Base-by-base conservation (phyloP, 768 basidiomycete species). In the Boletus edulis region DNA sequence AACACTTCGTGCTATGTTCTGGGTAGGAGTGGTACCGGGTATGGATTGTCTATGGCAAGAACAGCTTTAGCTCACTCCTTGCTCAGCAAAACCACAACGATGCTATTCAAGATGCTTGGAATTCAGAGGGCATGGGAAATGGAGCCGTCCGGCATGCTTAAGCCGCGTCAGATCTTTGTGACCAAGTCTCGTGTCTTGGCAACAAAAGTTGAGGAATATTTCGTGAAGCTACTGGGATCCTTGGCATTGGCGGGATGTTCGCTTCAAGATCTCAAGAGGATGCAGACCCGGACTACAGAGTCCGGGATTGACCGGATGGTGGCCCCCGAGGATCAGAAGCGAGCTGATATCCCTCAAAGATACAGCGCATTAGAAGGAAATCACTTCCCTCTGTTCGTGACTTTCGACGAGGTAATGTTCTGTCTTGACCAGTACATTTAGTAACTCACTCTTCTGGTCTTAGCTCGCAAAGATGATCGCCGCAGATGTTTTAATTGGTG, bases 1-100 rank as follows among this genome's bases (percentile, higher is more conserved):
- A 71, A 72, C 0, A 71, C 77, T 6, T 86, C 86, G 0, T 87
- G 83, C 57, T 86, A 82, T 63, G 84, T 88, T 31, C 65, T 87
- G 10, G 86, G 87, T 0, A 74, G 88, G 24, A 88, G 87, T 61
- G 88, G 88, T 3, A 89, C 88, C 0, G 88, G 87, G 87, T 87
- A 60, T 15, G 34, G 34, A 35, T 35, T 35, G 34, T 11, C 11
- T 11, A 14, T 35, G 5, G 34, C 34, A 35, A 3, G 18, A 47
- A 39, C 13, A 22, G 15, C 2, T 13, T 22, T 5, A 17, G 13
- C 53, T 56, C 43, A 61, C 20, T 22, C 13, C 18, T 4, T 1
- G 6, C 20, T 17, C 40, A 87, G 87, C 1, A 89, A 89, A 76
- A 89, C 86, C 0, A 89, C 88, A 0, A 85, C 86, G 0, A 87